Evolutionary conservation across 2,329 filamentous ascomycete species (phyloP).

Genomic region (Meredithiella fracta): DNA sequence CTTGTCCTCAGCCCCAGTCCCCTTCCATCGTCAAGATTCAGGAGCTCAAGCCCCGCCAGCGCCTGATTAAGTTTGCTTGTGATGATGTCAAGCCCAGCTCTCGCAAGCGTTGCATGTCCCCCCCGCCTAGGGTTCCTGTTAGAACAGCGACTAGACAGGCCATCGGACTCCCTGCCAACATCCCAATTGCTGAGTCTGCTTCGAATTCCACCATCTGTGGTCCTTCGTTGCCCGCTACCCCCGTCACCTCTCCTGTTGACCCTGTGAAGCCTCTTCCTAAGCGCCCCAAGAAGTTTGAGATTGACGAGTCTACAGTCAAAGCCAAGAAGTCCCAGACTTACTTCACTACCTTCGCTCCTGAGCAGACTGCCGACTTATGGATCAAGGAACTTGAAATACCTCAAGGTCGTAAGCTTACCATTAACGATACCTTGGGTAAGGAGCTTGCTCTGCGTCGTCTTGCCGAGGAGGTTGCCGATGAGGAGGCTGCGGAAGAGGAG

Average conservation of each 20-base stretch:
- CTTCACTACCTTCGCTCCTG: constrained; percentile 85
- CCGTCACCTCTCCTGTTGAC: constrained; percentile 5
- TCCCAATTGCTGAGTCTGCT: constrained; percentile 6
- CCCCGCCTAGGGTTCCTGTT: constrained; percentile 3
- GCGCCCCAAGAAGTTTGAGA: constrained; percentile 13
- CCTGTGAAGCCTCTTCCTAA: constrained; percentile 7
- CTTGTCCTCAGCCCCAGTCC: constrained; percentile 2
- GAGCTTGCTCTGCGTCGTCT: constrained; percentile 77
- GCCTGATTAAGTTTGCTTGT: constrained; percentile 63
- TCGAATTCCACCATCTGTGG: constrained; percentile 11
- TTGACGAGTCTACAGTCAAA: constrained; percentile 11
- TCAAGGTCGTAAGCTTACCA: constrained; percentile 56
- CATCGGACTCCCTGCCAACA: constrained; percentile 1
- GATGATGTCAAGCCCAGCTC: constrained; percentile 1
- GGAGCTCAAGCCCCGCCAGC: constrained; percentile 28
- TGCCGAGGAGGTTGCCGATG: constrained; percentile 79
- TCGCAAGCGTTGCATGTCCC: constrained; percentile 10
- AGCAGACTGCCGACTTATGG: constrained; percentile 79
- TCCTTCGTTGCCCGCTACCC: constrained; percentile 1
- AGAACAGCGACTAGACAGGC: constrained; percentile 3
- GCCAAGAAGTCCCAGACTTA: constrained; percentile 34
- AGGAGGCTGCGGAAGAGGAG: constrained; percentile 52
- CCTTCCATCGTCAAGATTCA: neutral
- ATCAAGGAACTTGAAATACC: constrained; percentile 50
- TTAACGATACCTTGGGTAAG: constrained; percentile 77